A percentile compares a stretch with the other conserved stretches of the same genome.
These are phyloP conservation scores for Gossypium arboreum DNA, from an alignment of 345 rosid species.

Conservation along the genomic window DNA sequence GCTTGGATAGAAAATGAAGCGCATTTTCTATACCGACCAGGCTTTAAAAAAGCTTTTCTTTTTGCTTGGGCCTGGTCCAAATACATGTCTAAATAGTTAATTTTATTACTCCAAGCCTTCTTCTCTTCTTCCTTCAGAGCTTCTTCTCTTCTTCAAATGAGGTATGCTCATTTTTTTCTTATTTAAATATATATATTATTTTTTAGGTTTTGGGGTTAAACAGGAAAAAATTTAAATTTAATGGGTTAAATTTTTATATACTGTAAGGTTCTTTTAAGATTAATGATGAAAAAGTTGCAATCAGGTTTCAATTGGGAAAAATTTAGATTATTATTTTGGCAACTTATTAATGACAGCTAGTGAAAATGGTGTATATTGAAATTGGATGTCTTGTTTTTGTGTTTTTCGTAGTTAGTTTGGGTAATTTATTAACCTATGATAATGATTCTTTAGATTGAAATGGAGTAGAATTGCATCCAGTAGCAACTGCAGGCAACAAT, in stretches of 20 bases:
- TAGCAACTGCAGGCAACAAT: slow-evolving; percentile 25
- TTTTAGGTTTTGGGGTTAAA: background rate
- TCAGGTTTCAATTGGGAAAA: background rate
- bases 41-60: too few relatives aligned
- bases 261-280: background rate
- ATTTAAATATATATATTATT: too few relatives aligned
- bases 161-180: background rate
- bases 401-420: background rate
- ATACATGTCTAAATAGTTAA: too few relatives aligned
- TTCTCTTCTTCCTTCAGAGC: background rate
- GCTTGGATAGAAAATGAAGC: too few relatives aligned
- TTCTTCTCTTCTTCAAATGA: slow-evolving; percentile 9
- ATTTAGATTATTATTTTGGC: background rate
- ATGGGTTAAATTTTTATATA: background rate
- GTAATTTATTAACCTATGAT: slow-evolving; percentile 9
- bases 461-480: slow-evolving; percentile 30
- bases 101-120: too few relatives aligned
- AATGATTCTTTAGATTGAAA: slow-evolving; percentile 41
- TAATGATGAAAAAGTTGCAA: background rate
- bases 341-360: background rate
- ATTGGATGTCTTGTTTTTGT: background rate
- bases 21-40: too few relatives aligned
- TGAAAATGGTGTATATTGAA: background rate
- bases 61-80: too few relatives aligned
- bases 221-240: too few relatives aligned